Evolutionary conservation across 2,329 filamentous ascomycete species (phyloP), one percentile per base, ranked within the genome.

Genomic region (Xylaria sp.): DNA sequence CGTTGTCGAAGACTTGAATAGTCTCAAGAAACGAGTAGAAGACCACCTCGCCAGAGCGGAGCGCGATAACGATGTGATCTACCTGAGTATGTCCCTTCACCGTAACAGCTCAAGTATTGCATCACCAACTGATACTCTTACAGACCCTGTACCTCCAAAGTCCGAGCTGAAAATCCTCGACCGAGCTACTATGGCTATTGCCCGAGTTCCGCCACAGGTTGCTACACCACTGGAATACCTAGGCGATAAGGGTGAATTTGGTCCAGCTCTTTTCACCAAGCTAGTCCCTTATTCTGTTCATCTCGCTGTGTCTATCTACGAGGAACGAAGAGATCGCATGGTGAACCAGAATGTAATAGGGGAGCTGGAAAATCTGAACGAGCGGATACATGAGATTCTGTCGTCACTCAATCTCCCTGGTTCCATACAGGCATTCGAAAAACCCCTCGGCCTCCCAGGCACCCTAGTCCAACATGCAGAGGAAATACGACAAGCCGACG

Each of bases 31-130:
- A 63, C 89, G 90, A 64, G 90, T 97, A 0, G 85, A 90, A 35
- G 94, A 97, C 70, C 93, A 97, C 68, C 73, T 99, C 68, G 97
- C 96, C 78, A 84, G 94, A 49, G 94, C 94, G 0, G 94, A 98
- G 75, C 96, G 92, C 76, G 95, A 99, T 73, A 99, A 99, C 69
- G 94, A 99, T 75, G 83, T 96, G 70, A 97, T 99, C 15, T 99
- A 97, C 74, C 81, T 98, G 2, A 86, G 89, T 89, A 78, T 69
- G 84, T 77, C 23, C 25, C 49, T 19, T 28, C 12, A n/a, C 31
- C n/a, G 31, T 25, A 23, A 19, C 12, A 17, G n/a, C 50, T 12
- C 4, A 4, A 31, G 38, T 11, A n/a, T 8, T 14, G 9, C 7
- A 33, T 47, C 31, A 25, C 53, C 56, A 62, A 61, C 78, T 82